Conservation (phyloP, 2,329 filamentous ascomycete species). For the Beauveria medogensis region DNA sequence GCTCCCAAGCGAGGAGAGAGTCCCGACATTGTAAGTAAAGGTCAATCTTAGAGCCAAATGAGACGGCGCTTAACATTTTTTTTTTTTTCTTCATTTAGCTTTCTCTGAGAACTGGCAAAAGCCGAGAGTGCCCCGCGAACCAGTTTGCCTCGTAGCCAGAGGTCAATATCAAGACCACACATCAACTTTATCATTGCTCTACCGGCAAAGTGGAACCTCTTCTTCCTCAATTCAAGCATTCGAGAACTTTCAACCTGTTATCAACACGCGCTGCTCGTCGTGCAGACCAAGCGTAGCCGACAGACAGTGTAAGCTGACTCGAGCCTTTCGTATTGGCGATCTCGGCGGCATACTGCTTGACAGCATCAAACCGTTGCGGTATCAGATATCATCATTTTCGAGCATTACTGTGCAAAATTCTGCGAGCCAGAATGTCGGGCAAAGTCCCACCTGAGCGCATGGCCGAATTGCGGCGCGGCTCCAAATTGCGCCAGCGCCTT, state of each 20-base stretch:
- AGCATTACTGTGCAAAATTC: no score
- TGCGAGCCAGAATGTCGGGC: not conserved
- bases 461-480: constrained; percentile 3
- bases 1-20: no score
- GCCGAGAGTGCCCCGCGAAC: not conserved
- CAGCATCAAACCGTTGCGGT: no score
- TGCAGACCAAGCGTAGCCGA: not conserved
- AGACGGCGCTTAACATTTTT: not conserved
- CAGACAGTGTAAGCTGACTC: not conserved
- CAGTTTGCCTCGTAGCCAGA: no score
- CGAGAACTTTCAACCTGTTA: not conserved
- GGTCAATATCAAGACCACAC: not conserved
- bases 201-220: not conserved
- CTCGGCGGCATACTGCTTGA: not conserved
- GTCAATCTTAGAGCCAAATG: not conserved
- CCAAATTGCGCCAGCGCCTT: constrained; percentile 10
- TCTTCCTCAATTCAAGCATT: not conserved
- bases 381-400: no score
- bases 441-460: constrained; percentile 7
- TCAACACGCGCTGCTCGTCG: not conserved
- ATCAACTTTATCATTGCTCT: not conserved
- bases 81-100: not conserved
- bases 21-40: not conserved
- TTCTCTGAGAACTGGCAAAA: not conserved
- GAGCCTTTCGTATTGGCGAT: not conserved